Conservation (phyloP, 2,329 filamentous ascomycete species). For the Trichoderma sp. region DNA sequence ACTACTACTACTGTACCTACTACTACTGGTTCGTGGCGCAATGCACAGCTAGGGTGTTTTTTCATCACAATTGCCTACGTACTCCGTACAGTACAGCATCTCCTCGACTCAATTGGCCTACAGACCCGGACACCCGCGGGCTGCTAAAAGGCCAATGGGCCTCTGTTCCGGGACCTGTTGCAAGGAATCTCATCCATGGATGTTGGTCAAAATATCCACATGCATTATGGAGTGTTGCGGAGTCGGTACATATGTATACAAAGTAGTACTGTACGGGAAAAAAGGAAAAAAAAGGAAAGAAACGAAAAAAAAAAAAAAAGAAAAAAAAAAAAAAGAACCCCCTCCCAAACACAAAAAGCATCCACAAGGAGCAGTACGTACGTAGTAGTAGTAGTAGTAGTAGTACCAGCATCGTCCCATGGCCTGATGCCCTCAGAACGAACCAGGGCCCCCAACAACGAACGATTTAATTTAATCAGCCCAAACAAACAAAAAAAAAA, state of each 20-base stretch:
- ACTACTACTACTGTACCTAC: no score
- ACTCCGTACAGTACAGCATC: no score
- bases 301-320: neutral
- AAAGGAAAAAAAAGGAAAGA: neutral
- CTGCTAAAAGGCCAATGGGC: neutral
- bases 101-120: no score
- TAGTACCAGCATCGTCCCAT: neutral
- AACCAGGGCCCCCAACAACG: neutral
- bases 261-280: neutral
- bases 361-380: neutral
- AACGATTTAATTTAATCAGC: conserved; percentile 8
- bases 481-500: no score
- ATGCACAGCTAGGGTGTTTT: neutral
- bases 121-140: neutral
- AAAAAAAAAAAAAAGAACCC: neutral
- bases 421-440: neutral
- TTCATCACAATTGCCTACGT: neutral
- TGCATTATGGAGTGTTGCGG: neutral
- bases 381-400: no score
- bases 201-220: neutral
- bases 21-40: neutral
- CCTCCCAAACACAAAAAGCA: neutral
- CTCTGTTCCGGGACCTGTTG: neutral
- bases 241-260: no score
- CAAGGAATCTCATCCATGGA: neutral